phyloP scores from a whole-genome alignment of 1,284 basidiomycete genomes.

The Leccinum brunneo-olivaceum region DNA sequence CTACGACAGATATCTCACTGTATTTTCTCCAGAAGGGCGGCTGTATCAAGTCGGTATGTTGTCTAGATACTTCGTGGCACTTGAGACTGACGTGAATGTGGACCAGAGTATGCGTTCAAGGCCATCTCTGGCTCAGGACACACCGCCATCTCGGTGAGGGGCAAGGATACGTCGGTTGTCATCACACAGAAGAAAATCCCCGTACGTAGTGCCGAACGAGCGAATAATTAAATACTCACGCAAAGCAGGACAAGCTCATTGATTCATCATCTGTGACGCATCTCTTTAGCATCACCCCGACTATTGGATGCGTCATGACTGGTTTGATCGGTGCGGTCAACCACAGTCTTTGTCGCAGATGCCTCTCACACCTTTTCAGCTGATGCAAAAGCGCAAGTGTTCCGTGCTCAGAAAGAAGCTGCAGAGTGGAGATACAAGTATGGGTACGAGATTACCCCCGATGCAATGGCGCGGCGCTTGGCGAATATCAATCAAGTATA shows the following conservation, averaged over 20 bases:
- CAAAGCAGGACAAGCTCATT: slow-evolving; percentile 86
- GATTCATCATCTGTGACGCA: slow-evolving; percentile 94
- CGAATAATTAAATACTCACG: too few relatives aligned
- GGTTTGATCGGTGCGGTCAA: slow-evolving; percentile 76
- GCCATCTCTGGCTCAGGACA: slow-evolving; percentile 96
- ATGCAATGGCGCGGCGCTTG: slow-evolving; percentile 87
- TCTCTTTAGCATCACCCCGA: slow-evolving; percentile 92
- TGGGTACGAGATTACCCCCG: slow-evolving; percentile 96
- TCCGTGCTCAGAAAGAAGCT: slow-evolving; percentile 85
- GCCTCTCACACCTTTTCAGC: slow-evolving; percentile 43
- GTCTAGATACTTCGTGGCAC: neutral
- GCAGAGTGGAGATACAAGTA: slow-evolving; percentile 95
- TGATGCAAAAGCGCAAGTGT: slow-evolving; percentile 89
- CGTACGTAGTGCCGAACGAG: slow-evolving; percentile 51
- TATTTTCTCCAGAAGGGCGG: slow-evolving; percentile 92
- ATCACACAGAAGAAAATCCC: slow-evolving; percentile 99
- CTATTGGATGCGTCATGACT: slow-evolving; percentile 97
- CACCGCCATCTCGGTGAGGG: slow-evolving; percentile 88
- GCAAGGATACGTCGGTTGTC: slow-evolving; percentile 91
- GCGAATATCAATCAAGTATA: slow-evolving; percentile 99
- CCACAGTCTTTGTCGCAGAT: slow-evolving; percentile 1
- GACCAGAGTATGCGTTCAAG: slow-evolving; percentile 98
- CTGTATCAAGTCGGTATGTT: slow-evolving; percentile 94
- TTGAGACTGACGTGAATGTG: slow-evolving; percentile 7
- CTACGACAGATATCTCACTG: slow-evolving; percentile 84